Percentiles rank a stretch among this genome's conserved stretches.
phyloP scores from a whole-genome alignment of 768 basidiomycete genomes.

The Mycena pura region DNA sequence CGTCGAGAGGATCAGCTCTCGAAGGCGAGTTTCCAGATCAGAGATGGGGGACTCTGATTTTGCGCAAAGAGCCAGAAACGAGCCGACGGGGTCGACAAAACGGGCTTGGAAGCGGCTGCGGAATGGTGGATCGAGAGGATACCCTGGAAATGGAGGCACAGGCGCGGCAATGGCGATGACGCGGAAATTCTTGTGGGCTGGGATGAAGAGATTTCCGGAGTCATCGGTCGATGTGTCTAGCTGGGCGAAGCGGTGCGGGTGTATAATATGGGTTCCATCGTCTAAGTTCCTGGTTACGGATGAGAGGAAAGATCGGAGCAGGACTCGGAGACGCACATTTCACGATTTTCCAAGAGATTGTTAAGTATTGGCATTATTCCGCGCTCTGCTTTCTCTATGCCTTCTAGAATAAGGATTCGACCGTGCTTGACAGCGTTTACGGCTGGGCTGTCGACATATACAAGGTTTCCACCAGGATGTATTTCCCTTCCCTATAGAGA shows the following conservation, averaged over 20 bases:
- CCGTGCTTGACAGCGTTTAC: conserved; percentile 72
- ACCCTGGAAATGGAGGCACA: conserved; percentile 71
- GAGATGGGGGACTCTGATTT: conserved; percentile 21
- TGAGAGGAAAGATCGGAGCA: neutral
- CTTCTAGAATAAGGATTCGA: conserved; percentile 68
- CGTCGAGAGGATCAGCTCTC: conserved; percentile 64
- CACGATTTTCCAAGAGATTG: conserved; percentile 74
- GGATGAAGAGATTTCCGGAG: conserved; percentile 57
- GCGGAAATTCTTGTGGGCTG: conserved; percentile 71
- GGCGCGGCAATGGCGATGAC: conserved; percentile 75
- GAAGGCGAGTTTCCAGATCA: conserved; percentile 50
- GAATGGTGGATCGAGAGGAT: conserved; percentile 71
- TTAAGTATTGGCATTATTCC: conserved; percentile 79
- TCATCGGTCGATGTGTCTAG: conserved; percentile 42
- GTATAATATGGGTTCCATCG: conserved; percentile 74
- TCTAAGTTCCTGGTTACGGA: conserved; percentile 60
- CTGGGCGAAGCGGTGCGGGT: conserved; percentile 63
- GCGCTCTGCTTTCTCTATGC: conserved; percentile 75
- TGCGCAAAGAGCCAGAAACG: conserved; percentile 53
- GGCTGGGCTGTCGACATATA: conserved; percentile 73
- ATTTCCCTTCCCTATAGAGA: conserved; percentile 65
- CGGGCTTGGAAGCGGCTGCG: conserved; percentile 73
- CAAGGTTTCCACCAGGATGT: conserved; percentile 61
- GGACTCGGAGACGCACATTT: conserved; percentile 51
- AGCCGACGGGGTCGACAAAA: conserved; percentile 66